These are phyloP conservation scores for Opeltia flavorubescens DNA, from an alignment of 495 filamentous ascomycete genomes.

Conservation along the genomic window DNA sequence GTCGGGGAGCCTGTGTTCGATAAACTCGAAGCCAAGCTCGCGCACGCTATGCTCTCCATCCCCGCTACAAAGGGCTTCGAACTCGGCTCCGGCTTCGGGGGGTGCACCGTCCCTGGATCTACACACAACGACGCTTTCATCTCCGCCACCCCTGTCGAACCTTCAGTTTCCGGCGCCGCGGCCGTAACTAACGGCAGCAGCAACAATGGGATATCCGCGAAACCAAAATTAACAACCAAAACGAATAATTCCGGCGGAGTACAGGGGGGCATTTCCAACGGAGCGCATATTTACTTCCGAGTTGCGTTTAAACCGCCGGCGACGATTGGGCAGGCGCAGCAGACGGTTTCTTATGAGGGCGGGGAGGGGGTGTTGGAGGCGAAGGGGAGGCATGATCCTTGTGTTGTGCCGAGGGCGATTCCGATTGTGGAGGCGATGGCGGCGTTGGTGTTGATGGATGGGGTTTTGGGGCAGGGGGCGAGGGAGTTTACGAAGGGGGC, in stretches of 20 bases:
- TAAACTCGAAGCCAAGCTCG: slow-evolving; percentile 88
- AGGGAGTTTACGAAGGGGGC: slow-evolving; percentile 23
- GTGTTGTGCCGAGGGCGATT: slow-evolving; percentile 84
- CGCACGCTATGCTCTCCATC: slow-evolving; percentile 93
- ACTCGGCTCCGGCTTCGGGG: slow-evolving; percentile 77
- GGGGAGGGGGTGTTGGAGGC: slow-evolving; percentile 69
- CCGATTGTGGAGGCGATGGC: slow-evolving; percentile 98
- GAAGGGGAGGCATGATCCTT: slow-evolving; percentile 93
- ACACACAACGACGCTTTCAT: slow-evolving; percentile 90
- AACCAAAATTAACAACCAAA: slow-evolving; percentile 57
- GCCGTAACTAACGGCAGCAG: slow-evolving; percentile 9
- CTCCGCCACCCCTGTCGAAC: slow-evolving; percentile 27
- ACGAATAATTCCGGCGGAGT: slow-evolving; percentile 97
- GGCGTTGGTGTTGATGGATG: slow-evolving; percentile 79
- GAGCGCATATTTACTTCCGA: slow-evolving; percentile 87
- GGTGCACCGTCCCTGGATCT: slow-evolving; percentile 71
- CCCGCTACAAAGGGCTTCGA: slow-evolving; percentile 97
- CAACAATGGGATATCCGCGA: slow-evolving; percentile 19
- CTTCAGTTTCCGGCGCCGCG: slow-evolving; percentile 19
- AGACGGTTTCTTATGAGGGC: slow-evolving; percentile 66
- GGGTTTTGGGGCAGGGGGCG: slow-evolving; percentile 74
- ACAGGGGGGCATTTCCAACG: slow-evolving; percentile 94
- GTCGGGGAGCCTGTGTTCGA: slow-evolving; percentile 93
- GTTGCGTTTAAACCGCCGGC: slow-evolving; percentile 93
- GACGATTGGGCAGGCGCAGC: slow-evolving; percentile 86